A percentile compares a stretch with the other conserved stretches of the same genome.
Evolutionary conservation across 1,284 basidiomycete genomes (phyloP).

Genomic region (Ceratobasidium sp.): DNA sequence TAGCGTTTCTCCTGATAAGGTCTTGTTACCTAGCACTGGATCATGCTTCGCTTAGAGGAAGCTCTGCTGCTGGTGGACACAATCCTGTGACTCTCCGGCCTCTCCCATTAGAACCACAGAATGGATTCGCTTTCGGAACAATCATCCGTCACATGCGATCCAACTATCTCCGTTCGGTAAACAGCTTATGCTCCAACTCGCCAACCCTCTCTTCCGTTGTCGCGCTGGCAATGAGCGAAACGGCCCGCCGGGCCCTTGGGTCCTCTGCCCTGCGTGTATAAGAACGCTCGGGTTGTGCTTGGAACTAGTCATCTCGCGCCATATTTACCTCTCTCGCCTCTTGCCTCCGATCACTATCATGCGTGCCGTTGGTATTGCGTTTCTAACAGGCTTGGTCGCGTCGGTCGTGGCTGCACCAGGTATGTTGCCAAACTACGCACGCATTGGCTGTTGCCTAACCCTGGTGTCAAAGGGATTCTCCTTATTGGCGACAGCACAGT

Average conservation of each 20-base stretch:
- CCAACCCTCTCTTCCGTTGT: not conserved
- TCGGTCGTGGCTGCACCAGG: conserved; percentile 35
- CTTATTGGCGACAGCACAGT: conserved; percentile 36
- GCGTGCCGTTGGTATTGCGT: conserved; percentile 8
- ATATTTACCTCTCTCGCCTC: not conserved
- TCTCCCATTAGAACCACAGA: not conserved
- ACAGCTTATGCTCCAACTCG: not conserved
- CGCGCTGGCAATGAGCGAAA: conserved; percentile 3
- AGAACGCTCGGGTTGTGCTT: not conserved
- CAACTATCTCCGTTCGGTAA: conserved; percentile 7
- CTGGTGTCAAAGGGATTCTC: conserved; percentile 2
- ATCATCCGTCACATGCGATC: not conserved
- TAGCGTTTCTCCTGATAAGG: not conserved
- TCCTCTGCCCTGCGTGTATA: not conserved
- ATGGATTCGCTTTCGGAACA: not conserved
- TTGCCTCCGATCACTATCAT: not conserved
- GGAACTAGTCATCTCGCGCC: not conserved
- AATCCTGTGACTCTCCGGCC: not conserved
- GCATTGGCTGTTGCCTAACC: not conserved
- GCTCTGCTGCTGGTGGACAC: not conserved
- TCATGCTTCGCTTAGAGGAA: not conserved
- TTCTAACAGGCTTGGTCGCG: not conserved
- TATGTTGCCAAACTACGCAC: not conserved
- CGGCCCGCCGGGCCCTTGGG: conserved; percentile 13
- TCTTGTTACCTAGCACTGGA: not conserved